Evolutionary conservation across 2,329 filamentous ascomycete species (phyloP).

Genomic region (Microdochium nivale): DNA sequence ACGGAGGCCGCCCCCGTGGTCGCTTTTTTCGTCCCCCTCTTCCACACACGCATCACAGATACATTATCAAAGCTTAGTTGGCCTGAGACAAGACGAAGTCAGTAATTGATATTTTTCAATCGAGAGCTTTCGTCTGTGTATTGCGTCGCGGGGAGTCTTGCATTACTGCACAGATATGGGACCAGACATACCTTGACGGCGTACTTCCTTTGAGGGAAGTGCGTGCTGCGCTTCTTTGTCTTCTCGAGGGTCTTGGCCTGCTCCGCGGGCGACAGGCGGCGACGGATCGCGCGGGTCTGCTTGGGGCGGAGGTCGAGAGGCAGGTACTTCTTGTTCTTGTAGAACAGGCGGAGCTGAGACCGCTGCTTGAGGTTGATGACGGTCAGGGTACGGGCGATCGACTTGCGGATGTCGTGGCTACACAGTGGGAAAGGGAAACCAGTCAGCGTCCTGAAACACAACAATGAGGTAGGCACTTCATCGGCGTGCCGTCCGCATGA

Average conservation of each 20-base stretch:
- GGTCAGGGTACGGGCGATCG: constrained; percentile 96
- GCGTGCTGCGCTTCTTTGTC: constrained; percentile 89
- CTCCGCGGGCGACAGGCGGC: constrained; percentile 89
- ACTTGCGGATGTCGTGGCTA: constrained; percentile 99
- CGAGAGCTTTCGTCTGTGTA: no score
- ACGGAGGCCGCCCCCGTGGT: neutral
- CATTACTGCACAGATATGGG: no score
- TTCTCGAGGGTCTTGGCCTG: constrained; percentile 77
- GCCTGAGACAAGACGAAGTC: neutral
- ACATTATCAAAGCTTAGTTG: neutral
- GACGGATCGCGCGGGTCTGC: constrained; percentile 96
- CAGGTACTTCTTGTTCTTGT: constrained; percentile 99
- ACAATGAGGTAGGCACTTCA: neutral
- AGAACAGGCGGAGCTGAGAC: constrained; percentile 95
- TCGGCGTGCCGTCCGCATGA: neutral
- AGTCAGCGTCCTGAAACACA: neutral
- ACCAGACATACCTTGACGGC: constrained; percentile 78
- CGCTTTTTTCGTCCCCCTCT: neutral
- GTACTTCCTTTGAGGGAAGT: constrained; percentile 98
- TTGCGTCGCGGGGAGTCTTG: no score
- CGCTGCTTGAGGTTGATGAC: constrained; percentile 99
- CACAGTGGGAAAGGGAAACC: constrained; percentile 10
- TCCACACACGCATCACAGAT: neutral
- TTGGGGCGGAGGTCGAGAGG: constrained; percentile 97
- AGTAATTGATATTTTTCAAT: neutral